Evolutionary conservation across 1,284 basidiomycete genomes (phyloP).

Genomic region (Fomitopsis schrenkii): DNA sequence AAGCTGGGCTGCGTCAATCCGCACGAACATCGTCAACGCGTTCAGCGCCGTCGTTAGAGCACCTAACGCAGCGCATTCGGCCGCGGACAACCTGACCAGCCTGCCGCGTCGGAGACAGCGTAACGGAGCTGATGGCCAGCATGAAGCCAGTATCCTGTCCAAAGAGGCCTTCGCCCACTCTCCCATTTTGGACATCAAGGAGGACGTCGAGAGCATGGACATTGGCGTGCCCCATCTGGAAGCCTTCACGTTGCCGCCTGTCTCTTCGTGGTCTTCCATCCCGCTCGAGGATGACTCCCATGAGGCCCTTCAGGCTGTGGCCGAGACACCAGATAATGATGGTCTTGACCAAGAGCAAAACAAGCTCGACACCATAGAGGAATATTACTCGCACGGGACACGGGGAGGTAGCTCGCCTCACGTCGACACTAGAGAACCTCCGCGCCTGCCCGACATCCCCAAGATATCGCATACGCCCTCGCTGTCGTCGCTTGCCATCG

Average conservation of each 20-base stretch:
- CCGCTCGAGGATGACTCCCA: slow-evolving; percentile 13
- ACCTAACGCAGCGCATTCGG: not conserved
- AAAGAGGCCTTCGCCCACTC: slow-evolving; percentile 22
- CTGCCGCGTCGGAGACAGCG: slow-evolving; percentile 13
- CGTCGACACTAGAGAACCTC: slow-evolving; percentile 10
- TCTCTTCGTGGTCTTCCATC: not conserved
- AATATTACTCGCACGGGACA: slow-evolving; percentile 19
- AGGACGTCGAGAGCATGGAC: slow-evolving; percentile 8
- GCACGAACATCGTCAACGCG: slow-evolving; percentile 32
- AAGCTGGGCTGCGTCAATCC: slow-evolving; percentile 30
- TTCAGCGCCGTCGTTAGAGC: slow-evolving; percentile 29
- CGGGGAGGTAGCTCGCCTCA: not conserved
- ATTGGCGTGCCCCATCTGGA: not conserved
- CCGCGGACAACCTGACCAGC: slow-evolving; percentile 13
- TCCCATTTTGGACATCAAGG: slow-evolving; percentile 13
- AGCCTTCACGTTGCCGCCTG: not conserved
- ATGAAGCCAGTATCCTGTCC: not conserved
- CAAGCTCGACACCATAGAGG: not conserved
- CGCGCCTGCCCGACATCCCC: slow-evolving; percentile 17
- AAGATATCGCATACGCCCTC: slow-evolving; percentile 20
- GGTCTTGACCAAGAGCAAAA: not conserved
- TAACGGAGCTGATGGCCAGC: not conserved
- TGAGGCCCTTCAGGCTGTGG: not conserved
- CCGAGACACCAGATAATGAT: not conserved
- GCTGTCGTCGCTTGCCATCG: slow-evolving; percentile 3